These are phyloP conservation scores for Lasiodiplodia theobromae DNA, from an alignment of 2,329 filamentous ascomycete species.

Conservation along the genomic window DNA sequence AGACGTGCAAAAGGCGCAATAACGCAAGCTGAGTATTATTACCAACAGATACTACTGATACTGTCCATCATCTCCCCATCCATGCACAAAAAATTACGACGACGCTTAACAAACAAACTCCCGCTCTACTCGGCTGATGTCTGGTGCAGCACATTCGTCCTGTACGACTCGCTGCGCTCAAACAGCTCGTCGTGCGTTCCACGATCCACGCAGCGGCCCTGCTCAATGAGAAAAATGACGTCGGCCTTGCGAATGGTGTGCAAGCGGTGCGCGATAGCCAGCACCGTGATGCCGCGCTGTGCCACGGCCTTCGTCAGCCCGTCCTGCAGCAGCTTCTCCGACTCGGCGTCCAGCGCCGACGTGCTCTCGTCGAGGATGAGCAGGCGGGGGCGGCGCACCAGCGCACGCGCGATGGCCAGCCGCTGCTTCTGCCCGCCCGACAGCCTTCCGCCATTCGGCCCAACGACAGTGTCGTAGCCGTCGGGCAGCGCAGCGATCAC, in stretches of 20 bases:
- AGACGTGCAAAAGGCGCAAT: neutral
- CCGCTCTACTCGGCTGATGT: constrained; percentile 38
- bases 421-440: constrained; percentile 54
- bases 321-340: constrained; percentile 49
- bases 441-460: constrained; percentile 49
- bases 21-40: neutral
- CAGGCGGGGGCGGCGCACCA: constrained; percentile 50
- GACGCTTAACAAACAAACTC: neutral
- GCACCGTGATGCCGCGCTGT: constrained; percentile 46
- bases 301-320: constrained; percentile 45
- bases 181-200: constrained; percentile 59
- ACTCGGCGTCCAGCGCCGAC: constrained; percentile 52
- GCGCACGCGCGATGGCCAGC: constrained; percentile 51
- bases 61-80: neutral
- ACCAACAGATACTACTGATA: neutral
- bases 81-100: neutral
- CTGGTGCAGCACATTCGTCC: constrained; percentile 59
- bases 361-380: constrained; percentile 53
- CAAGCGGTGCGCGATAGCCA: constrained; percentile 55
- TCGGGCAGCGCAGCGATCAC: constrained; percentile 68
- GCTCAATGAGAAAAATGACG: constrained; percentile 54
- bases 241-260: constrained; percentile 52
- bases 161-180: constrained; percentile 57
- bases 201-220: constrained; percentile 56
- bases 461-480: constrained; percentile 67